These are phyloP conservation scores for Malassezia cuniculi DNA, from an alignment of 1,284 basidiomycete genomes.

Conservation along the genomic window DNA sequence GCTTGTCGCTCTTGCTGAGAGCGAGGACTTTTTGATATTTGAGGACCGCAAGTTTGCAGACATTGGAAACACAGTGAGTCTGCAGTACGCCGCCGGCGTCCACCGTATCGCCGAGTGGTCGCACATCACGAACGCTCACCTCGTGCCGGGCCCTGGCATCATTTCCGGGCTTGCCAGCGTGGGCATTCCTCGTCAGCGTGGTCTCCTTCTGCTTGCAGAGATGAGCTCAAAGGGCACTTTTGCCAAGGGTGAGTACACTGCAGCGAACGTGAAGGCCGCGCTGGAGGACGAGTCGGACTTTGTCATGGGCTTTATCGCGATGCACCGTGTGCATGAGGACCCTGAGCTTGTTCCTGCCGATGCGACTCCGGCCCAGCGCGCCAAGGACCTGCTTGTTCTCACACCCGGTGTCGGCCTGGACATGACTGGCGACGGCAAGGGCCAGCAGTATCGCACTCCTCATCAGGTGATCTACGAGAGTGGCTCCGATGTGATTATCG, in stretches of 20 bases:
- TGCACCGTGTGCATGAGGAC: constrained; percentile 54
- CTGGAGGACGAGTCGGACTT: constrained; percentile 29
- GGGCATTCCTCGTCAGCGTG: constrained; percentile 70
- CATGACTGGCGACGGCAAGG: constrained; percentile 69
- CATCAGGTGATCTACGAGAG: constrained; percentile 65
- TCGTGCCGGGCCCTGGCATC: constrained; percentile 79
- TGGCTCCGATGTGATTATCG: constrained; percentile 96
- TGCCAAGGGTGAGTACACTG: constrained; percentile 70
- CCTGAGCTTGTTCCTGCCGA: constrained; percentile 13
- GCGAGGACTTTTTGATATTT: constrained; percentile 91
- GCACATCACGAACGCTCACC: constrained; percentile 93
- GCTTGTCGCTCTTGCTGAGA: constrained; percentile 59
- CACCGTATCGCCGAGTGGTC: constrained; percentile 92
- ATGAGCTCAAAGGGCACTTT: constrained; percentile 88
- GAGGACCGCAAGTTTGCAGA: constrained; percentile 99
- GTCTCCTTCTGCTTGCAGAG: constrained; percentile 80
- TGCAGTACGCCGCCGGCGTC: constrained; percentile 86
- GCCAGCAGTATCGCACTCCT: constrained; percentile 92
- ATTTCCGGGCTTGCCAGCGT: constrained; percentile 74
- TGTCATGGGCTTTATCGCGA: constrained; percentile 58
- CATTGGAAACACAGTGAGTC: constrained; percentile 90
- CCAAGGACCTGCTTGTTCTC: constrained; percentile 69
- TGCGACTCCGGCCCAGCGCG: constrained; percentile 19
- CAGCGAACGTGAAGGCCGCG: constrained; percentile 57
- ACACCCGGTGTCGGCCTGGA: constrained; percentile 88